These are phyloP conservation scores for Aureobasidium sp. DNA, from an alignment of 2,329 filamentous ascomycete species.

Conservation along the genomic window DNA sequence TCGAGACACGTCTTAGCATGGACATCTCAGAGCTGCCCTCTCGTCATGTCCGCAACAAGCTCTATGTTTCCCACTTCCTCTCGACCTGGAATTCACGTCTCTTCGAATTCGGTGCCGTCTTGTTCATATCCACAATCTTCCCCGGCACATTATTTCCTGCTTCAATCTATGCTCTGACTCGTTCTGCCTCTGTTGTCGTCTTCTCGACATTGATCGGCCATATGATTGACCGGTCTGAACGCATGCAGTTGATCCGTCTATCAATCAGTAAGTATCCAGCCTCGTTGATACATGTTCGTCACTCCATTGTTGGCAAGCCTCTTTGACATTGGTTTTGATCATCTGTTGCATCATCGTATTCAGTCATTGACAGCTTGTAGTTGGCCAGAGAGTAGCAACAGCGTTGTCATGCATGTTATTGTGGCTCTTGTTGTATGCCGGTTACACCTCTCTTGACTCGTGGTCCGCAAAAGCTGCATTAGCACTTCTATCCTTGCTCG, in stretches of 20 bases:
- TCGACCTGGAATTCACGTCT: slow-evolving; percentile 44
- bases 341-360: neutral
- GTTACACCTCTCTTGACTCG: neutral
- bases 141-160: slow-evolving; percentile 55
- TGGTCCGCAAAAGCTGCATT: slow-evolving; percentile 25
- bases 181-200: slow-evolving; percentile 51
- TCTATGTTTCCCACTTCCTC: slow-evolving; percentile 43
- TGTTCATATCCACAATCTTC: slow-evolving; percentile 42
- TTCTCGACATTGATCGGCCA: slow-evolving; percentile 53
- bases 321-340: too few species aligned
- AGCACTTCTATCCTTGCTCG: slow-evolving; percentile 43
- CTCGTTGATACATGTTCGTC: neutral
- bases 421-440: slow-evolving; percentile 15
- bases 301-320: neutral
- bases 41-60: slow-evolving; percentile 18
- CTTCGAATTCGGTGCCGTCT: slow-evolving; percentile 45
- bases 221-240: slow-evolving; percentile 49
- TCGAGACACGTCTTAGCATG: neutral
- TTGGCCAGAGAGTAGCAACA: slow-evolving; percentile 29
- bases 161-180: slow-evolving; percentile 61
- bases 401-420: slow-evolving; percentile 22
- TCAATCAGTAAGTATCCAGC: slow-evolving; percentile 29
- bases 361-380: slow-evolving; percentile 2
- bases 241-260: slow-evolving; percentile 33
- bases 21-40: neutral